phyloP scores from a whole-genome alignment of 306 rosid genomes.

The Arachis hypogaea region DNA sequence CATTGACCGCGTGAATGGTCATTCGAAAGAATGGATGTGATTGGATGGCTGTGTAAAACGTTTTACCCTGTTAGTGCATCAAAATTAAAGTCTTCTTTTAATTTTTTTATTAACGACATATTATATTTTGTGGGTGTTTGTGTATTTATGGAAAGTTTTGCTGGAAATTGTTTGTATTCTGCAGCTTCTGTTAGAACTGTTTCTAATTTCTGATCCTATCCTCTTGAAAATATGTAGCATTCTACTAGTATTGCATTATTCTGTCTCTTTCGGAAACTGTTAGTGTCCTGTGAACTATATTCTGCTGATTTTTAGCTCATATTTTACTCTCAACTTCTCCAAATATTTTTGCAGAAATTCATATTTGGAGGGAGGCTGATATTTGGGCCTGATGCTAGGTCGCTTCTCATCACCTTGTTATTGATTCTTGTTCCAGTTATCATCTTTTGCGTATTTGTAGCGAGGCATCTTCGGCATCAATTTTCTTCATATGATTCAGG shows the following conservation, averaged over 20 bases:
- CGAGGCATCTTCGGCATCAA: slow-evolving; percentile 83
- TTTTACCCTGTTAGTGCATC: too few relatives aligned
- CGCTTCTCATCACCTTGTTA: slow-evolving; percentile 72
- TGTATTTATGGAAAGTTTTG: background rate
- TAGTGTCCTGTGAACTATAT: slow-evolving; percentile 12
- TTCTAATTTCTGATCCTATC: slow-evolving; percentile 1
- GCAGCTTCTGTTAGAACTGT: background rate
- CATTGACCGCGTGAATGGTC: too few relatives aligned
- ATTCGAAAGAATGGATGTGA: too few relatives aligned
- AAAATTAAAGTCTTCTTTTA: too few relatives aligned
- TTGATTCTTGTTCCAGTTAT: slow-evolving; percentile 74
- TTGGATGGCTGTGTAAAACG: too few relatives aligned
- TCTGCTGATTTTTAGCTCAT: slow-evolving; percentile 4
- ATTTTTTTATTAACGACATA: too few relatives aligned
- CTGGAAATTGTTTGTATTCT: background rate
- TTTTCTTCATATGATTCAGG: slow-evolving; percentile 72
- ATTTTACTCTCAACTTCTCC: slow-evolving; percentile 32
- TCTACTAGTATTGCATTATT: slow-evolving; percentile 30
- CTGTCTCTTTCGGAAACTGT: slow-evolving; percentile 9
- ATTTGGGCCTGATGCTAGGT: slow-evolving; percentile 93
- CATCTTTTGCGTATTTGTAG: slow-evolving; percentile 78
- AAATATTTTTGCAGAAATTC: slow-evolving; percentile 72
- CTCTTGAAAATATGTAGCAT: slow-evolving; percentile 15
- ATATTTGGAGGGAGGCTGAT: slow-evolving; percentile 80
- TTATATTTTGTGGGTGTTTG: background rate